Conservation (phyloP, 176 grass and related monocot species). For the Rhynchospora breviuscula region DNA sequence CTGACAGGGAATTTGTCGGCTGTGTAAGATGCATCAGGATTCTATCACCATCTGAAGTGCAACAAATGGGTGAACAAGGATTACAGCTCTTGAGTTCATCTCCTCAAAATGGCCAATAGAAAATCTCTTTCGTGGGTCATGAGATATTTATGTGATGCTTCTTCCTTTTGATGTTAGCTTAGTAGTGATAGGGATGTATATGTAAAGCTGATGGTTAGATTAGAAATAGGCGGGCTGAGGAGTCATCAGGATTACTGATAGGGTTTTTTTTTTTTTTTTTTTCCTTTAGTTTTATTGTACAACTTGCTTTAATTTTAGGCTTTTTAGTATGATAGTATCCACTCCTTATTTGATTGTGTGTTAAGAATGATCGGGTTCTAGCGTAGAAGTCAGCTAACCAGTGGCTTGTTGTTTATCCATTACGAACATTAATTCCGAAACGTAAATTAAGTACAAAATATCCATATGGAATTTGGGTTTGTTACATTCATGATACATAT, state of each 20-base stretch:
- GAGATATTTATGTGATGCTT: not conserved
- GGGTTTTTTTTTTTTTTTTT: not conserved
- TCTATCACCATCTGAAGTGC: conserved; percentile 80
- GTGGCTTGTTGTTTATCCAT: not conserved
- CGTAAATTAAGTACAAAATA: too few species aligned
- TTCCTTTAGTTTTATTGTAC: not conserved
- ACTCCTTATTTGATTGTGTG: not conserved
- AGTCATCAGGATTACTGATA: not conserved
- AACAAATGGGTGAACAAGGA: conserved; percentile 83
- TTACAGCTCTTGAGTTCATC: conserved; percentile 62
- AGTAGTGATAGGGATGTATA: not conserved
- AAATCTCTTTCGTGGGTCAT: not conserved
- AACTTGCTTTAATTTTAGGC: not conserved
- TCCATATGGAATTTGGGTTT: too few species aligned
- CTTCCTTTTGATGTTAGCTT: not conserved
- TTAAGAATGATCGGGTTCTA: not conserved
- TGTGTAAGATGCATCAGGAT: conserved; percentile 91
- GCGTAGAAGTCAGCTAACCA: not conserved
- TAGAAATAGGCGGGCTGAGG: not conserved
- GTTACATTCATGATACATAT: too few species aligned
- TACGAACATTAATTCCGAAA: not conserved
- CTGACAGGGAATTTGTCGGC: conserved; percentile 79
- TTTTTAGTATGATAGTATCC: not conserved
- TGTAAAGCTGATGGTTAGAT: conserved; percentile 12
- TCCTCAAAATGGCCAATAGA: conserved; percentile 38